Evolutionary conservation across 441 rosid genomes (phyloP).

Genomic region (Euphorbia celastroides): DNA sequence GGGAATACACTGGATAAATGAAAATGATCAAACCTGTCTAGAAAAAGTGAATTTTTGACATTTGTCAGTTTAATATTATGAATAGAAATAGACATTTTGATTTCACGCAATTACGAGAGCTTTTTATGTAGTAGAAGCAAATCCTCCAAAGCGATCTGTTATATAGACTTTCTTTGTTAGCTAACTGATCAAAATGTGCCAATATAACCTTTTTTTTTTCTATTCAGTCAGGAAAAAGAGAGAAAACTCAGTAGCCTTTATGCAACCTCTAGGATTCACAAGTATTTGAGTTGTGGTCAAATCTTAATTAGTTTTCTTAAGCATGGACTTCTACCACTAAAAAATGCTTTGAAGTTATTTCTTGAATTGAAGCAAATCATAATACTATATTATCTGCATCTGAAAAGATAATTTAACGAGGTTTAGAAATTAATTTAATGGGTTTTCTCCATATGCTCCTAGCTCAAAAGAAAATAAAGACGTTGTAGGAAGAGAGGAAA

Average conservation of each 20-base stretch:
- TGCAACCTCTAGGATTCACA: not conserved
- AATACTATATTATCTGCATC: not conserved
- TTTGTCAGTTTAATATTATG: not conserved
- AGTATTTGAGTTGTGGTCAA: not conserved
- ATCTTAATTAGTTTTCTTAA: not conserved
- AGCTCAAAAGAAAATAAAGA: not conserved
- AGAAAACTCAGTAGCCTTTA: not conserved
- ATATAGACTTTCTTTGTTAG: not conserved
- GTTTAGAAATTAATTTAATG: not conserved
- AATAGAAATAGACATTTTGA: too few species aligned
- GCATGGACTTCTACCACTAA: not conserved
- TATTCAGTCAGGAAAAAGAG: not conserved
- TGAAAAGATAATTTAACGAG: not conserved
- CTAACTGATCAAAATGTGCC: too few species aligned
- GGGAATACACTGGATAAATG: not conserved
- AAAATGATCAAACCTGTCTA: not conserved
- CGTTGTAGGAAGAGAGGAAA: not conserved
- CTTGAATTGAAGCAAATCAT: slow-evolving; percentile 1
- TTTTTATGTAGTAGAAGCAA: too few species aligned
- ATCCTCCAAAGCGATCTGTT: not conserved
- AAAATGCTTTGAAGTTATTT: not conserved
- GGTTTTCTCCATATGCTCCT: not conserved
- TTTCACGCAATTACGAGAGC: too few species aligned
- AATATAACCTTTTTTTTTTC: too few species aligned
- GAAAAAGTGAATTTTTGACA: slow-evolving; percentile 6